Conservation (phyloP, 345 rosid species). For the Brassica carinata region DNA sequence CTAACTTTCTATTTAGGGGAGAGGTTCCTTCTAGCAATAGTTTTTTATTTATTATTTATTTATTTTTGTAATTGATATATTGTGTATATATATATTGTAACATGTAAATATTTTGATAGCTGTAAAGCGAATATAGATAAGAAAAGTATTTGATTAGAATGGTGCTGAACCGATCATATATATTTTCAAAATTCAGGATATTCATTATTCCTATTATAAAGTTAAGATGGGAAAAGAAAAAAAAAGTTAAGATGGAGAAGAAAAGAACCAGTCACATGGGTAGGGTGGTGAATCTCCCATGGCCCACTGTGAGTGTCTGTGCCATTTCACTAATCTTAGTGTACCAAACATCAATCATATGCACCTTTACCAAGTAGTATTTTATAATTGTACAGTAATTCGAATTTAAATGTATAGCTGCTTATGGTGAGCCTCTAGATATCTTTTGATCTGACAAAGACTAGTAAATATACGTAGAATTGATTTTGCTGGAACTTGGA, state of each 20-base stretch:
- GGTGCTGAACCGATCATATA: not conserved
- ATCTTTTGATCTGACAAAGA: not conserved
- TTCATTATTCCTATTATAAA: not conserved
- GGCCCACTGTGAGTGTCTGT: constrained; percentile 35
- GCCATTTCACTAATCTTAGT: constrained; percentile 6
- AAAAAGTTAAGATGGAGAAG: not conserved
- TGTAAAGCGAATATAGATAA: not conserved
- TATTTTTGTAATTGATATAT: not conserved
- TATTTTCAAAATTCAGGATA: not conserved
- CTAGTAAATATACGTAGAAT: not conserved
- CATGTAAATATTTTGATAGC: not conserved
- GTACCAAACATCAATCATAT: constrained; percentile 5
- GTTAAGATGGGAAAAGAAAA: not conserved
- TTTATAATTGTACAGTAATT: not conserved
- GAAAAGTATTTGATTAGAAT: not conserved
- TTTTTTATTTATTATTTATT: too few relatives aligned
- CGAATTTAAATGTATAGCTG: not conserved
- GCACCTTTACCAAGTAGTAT: not conserved
- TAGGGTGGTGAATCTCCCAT: constrained; percentile 13
- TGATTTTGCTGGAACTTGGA: not conserved
- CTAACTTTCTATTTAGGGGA: constrained; percentile 44
- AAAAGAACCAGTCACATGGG: constrained; percentile 30
- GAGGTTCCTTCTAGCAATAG: constrained; percentile 8
- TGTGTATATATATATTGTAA: not conserved
- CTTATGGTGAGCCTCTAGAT: not conserved